phyloP scores from a whole-genome alignment of 2,329 filamentous ascomycete genomes.

The Cercospora janseana region DNA sequence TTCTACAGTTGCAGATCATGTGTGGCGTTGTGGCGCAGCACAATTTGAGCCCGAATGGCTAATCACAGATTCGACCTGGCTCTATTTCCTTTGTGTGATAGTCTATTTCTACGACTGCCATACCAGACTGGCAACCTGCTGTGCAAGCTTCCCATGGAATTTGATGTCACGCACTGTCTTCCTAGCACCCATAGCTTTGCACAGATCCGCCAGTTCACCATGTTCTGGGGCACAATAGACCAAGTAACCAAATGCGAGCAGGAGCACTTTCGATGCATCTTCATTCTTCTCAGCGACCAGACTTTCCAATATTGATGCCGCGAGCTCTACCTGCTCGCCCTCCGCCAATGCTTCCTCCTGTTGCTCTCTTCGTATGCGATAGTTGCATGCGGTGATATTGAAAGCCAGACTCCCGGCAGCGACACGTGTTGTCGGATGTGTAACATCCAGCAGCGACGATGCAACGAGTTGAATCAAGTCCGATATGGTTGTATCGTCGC shows the following conservation, averaged over 20 bases:
- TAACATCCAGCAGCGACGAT: constrained; percentile 73
- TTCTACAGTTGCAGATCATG: constrained; percentile 1
- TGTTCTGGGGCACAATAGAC: constrained; percentile 67
- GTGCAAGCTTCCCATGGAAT: constrained; percentile 37
- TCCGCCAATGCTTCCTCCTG: constrained; percentile 61
- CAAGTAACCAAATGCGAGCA: constrained; percentile 73
- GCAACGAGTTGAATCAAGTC: constrained; percentile 69
- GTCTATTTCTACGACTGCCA: constrained; percentile 15
- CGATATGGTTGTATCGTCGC: constrained; percentile 39
- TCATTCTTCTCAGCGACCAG: constrained; percentile 51
- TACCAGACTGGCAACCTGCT: constrained; percentile 33
- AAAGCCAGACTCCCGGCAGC: constrained; percentile 80
- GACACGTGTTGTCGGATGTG: constrained; percentile 71
- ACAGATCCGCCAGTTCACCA: constrained; percentile 76
- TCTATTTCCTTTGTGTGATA: background rate
- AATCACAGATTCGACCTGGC: background rate
- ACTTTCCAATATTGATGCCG: constrained; percentile 76
- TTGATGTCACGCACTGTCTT: constrained; percentile 54
- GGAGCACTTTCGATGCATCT: constrained; percentile 73
- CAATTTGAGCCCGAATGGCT: background rate
- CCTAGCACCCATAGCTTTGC: constrained; percentile 71
- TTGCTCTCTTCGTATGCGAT: constrained; percentile 60
- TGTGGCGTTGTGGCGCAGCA: background rate
- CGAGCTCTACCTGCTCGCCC: constrained; percentile 73
- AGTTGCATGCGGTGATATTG: constrained; percentile 73